Evolutionary conservation across 139 green algal genomes (phyloP).

Genomic region (Spirogloea muscicola): DNA sequence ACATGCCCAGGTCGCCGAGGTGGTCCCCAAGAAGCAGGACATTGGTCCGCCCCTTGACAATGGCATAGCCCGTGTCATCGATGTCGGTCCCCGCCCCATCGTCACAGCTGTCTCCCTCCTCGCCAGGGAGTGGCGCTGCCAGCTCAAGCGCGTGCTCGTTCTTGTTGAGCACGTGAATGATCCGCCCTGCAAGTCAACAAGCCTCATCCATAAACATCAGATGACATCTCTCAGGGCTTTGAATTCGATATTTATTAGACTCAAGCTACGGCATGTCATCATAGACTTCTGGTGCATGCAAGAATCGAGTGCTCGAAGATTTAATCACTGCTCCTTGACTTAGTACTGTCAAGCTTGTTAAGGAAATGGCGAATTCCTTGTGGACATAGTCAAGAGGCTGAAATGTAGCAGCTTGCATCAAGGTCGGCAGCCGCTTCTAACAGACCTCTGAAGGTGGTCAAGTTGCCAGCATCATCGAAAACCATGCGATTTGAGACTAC

Average conservation of each 20-base stretch:
- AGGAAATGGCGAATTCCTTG: too few species aligned
- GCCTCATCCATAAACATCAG: too few species aligned
- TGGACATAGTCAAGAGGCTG: too few species aligned
- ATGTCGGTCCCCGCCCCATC: slow-evolving; percentile 3
- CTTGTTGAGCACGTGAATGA: slow-evolving; percentile 47
- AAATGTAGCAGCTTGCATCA: too few species aligned
- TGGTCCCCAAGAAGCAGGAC: slow-evolving; percentile 41
- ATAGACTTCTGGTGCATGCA: too few species aligned
- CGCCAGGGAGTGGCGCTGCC: background rate
- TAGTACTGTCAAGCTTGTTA: too few species aligned
- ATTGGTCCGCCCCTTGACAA: slow-evolving; percentile 29
- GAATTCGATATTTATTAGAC: too few species aligned
- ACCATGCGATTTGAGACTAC: slow-evolving; percentile 45
- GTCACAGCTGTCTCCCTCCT: slow-evolving; percentile 8
- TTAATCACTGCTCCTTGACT: too few species aligned
- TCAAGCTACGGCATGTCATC: too few species aligned
- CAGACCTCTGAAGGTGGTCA: slow-evolving; percentile 26
- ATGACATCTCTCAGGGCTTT: too few species aligned
- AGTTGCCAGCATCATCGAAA: slow-evolving; percentile 22
- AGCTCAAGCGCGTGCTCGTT: slow-evolving; percentile 43
- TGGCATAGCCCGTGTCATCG: background rate
- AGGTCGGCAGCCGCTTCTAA: too few species aligned
- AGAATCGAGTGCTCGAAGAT: too few species aligned
- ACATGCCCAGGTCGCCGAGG: slow-evolving; percentile 43
- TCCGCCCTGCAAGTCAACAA: slow-evolving; percentile 15